Conservation (phyloP, 2,329 filamentous ascomycete genomes). For the Plectosphaerella plurivora region DNA sequence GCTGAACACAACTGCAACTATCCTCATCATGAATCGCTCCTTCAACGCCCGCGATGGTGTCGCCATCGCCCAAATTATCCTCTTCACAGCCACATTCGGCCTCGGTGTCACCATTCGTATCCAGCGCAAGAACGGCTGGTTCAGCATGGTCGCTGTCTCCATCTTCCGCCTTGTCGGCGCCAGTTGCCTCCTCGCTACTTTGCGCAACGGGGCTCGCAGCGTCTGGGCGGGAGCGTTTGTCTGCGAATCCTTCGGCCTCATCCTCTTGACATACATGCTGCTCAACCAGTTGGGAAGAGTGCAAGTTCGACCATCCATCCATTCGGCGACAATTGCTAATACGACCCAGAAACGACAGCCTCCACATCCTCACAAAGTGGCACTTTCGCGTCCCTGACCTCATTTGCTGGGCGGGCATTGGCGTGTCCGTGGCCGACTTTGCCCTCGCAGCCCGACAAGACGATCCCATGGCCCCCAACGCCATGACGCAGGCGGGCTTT, state of each 20-base stretch:
- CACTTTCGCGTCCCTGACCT: slow-evolving; percentile 13
- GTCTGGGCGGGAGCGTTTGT: slow-evolving; percentile 15
- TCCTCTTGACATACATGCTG: slow-evolving; percentile 10
- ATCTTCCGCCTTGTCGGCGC: slow-evolving; percentile 15
- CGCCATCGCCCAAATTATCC: slow-evolving; percentile 5
- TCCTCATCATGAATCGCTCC: neutral
- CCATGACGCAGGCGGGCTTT: slow-evolving; percentile 10
- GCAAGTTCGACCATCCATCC: slow-evolving; percentile 1
- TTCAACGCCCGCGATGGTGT: slow-evolving; percentile 6
- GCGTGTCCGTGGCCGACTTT: slow-evolving; percentile 14
- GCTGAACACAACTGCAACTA: neutral
- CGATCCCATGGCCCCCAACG: slow-evolving; percentile 8
- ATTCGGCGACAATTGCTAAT: neutral
- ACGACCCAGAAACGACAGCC: slow-evolving; percentile 4
- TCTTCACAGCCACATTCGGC: slow-evolving; percentile 1
- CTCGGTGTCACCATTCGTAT: slow-evolving; percentile 2
- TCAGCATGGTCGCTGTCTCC: slow-evolving; percentile 10
- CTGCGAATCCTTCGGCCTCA: slow-evolving; percentile 14
- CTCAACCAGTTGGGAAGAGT: slow-evolving; percentile 10
- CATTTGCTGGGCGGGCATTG: slow-evolving; percentile 15
- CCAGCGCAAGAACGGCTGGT: slow-evolving; percentile 6
- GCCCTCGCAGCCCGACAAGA: slow-evolving; percentile 7
- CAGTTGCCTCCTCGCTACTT: slow-evolving; percentile 13
- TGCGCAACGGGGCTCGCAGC: slow-evolving; percentile 8
- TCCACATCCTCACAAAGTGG: slow-evolving; percentile 6